These are phyloP conservation scores for Dactylellina parvicollis DNA, from an alignment of 2,329 filamentous ascomycete genomes.

Conservation along the genomic window DNA sequence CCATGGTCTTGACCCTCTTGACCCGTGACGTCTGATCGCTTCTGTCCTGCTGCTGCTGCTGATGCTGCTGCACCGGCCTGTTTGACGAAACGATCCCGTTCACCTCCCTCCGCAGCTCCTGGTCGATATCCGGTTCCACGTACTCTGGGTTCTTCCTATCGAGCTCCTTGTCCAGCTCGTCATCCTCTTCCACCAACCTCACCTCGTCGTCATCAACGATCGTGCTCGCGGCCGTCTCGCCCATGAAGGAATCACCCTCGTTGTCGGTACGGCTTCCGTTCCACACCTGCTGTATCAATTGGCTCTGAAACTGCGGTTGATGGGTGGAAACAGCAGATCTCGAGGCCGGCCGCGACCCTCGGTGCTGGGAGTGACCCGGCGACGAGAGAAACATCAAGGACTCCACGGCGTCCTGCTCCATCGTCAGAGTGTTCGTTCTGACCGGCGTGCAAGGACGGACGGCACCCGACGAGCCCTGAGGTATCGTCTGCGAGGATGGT, in stretches of 20 bases:
- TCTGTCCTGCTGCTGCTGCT: conserved; percentile 2
- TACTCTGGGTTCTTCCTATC: conserved; percentile 49
- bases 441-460: conserved; percentile 47
- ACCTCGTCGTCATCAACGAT: conserved; percentile 48
- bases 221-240: conserved; percentile 58
- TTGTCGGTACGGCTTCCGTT: conserved; percentile 74
- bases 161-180: conserved; percentile 45
- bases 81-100: conserved; percentile 18
- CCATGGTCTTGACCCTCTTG: conserved; percentile 52
- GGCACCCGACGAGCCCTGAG: conserved; percentile 17
- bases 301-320: conserved; percentile 48
- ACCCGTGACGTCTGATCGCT: conserved; percentile 17
- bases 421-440: conserved; percentile 55
- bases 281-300: conserved; percentile 51
- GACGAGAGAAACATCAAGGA: conserved; percentile 84
- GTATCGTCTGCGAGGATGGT: conserved; percentile 28
- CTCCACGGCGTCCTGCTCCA: conserved; percentile 82
- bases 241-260: conserved; percentile 64
- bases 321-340: conserved; percentile 45
- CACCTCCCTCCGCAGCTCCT: conserved; percentile 29
- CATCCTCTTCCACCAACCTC: conserved; percentile 43
- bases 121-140: conserved; percentile 39
- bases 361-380: conserved; percentile 71
- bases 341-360: conserved; percentile 52
- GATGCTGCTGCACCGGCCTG: conserved; percentile 5